Evolutionary conservation across 2,329 filamentous ascomycete species (phyloP), one percentile per base, ranked within the genome.

Genomic region (Bipolaris zeicola): DNA sequence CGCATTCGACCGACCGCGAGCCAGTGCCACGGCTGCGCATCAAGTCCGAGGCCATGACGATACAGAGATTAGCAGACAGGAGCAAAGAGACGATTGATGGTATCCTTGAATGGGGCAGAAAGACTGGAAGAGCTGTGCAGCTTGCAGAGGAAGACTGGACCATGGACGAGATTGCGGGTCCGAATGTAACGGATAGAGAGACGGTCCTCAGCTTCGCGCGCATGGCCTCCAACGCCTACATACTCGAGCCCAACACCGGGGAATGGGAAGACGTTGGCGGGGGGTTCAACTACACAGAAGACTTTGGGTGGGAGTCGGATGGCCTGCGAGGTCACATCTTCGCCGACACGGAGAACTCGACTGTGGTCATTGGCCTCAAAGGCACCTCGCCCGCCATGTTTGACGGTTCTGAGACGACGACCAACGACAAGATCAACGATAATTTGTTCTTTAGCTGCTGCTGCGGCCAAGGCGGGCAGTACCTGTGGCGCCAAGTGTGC

Each of bases 401-500:
- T 72, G 94, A 98, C 74, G 95, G 95, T n/a, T 90, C 94, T 36
- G 94, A 93, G 49, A 98, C 95, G 1, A 98, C 94, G 0, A 96
- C 92, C 24, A 96, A 96, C 66, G 95, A 99, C 79, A 99, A 99
- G 79, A 82, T 93, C 70, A 99, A 98, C 74, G 95, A 99, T 77
- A 99, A 99, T 73, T 82, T 99, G 8, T 96, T 96, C 77, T 97
- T 97, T 79, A 96, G 93, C 72, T 99, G 95, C 79, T 99, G 95
- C 77, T 99, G 95, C 77, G 95, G 87, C 3, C 92, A 97, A 77
- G 93, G 96, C 67, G 92, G 93, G 0, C 91, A 92, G 62, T 92
- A 88, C 79, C 87, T 92, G 14, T 97, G 92, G 89, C 88, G 90
- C 58, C 89, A 96, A 73, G 92, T 96, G 53, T 99, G 95, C 77